phyloP scores from a whole-genome alignment of 1,139 yeast genomes.

The Geotrichum reessii region DNA sequence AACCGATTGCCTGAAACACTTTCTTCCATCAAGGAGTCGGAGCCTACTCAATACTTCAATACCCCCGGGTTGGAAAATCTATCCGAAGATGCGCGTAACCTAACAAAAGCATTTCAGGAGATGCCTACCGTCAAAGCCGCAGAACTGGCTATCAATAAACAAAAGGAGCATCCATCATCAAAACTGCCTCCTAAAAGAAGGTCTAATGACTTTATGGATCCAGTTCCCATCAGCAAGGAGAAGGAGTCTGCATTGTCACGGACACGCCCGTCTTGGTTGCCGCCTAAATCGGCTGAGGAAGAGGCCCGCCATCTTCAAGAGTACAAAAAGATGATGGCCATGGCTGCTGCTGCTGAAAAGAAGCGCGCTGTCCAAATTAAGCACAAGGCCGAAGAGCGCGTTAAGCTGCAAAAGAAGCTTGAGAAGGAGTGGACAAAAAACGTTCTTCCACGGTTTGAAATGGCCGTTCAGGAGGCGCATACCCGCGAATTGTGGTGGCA shows the following conservation, averaged over 20 bases:
- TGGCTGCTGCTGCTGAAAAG: constrained; percentile 37
- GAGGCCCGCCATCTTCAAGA: constrained; percentile 51
- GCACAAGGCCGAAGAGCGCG: constrained; percentile 32
- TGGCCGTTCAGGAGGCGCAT: constrained; percentile 37
- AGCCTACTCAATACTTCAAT: constrained; percentile 22
- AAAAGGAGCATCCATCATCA: neutral
- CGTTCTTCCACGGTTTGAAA: constrained; percentile 37
- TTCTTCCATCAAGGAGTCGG: constrained; percentile 25
- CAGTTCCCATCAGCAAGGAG: constrained; percentile 25
- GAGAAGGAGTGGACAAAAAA: constrained; percentile 43
- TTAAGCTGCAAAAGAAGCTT: constrained; percentile 29
- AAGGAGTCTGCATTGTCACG: constrained; percentile 38
- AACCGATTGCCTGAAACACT: constrained; percentile 11
- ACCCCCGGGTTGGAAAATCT: constrained; percentile 28
- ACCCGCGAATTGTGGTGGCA: constrained; percentile 62
- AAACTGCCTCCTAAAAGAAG: constrained; percentile 16
- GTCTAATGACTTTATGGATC: constrained; percentile 18
- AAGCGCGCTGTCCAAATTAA: constrained; percentile 27
- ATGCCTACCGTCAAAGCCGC: constrained; percentile 21
- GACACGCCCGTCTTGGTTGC: constrained; percentile 62
- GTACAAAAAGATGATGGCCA: constrained; percentile 46
- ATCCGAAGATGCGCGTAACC: constrained; percentile 45
- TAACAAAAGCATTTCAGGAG: constrained; percentile 40
- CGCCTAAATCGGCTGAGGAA: constrained; percentile 58
- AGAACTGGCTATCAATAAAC: neutral